phyloP scores from a whole-genome alignment of 2,329 filamentous ascomycete genomes.

The Xylaria sp. region DNA sequence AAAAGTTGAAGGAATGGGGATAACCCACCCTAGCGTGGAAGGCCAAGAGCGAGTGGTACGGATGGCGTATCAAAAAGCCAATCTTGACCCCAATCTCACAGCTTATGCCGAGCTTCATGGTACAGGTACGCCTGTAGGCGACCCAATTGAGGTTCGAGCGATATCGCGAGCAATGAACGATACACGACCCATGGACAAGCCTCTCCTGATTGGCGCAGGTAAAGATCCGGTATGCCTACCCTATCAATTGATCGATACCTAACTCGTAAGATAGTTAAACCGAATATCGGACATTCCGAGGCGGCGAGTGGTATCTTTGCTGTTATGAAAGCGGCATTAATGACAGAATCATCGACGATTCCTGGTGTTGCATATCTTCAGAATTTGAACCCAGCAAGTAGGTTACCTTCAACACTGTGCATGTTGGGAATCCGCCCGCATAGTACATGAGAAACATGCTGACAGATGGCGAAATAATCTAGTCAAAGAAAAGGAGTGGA shows the following conservation, averaged over 20 bases:
- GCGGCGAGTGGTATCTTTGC: conserved; percentile 43
- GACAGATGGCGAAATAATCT: not conserved
- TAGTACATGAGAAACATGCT: not conserved
- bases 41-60: conserved; percentile 42
- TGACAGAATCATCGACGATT: conserved; percentile 38
- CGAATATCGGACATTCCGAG: conserved; percentile 46
- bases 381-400: conserved; percentile 42
- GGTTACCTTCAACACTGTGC: conserved; percentile 14
- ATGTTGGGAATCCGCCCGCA: too few relatives aligned
- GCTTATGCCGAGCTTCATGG: conserved; percentile 45
- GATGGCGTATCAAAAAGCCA: conserved; percentile 40
- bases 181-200: conserved; percentile 23
- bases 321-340: conserved; percentile 41
- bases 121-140: conserved; percentile 36
- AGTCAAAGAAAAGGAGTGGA: conserved; percentile 43
- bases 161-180: conserved; percentile 36
- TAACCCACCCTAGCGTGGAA: conserved; percentile 46
- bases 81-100: conserved; percentile 42
- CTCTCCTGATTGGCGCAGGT: conserved; percentile 36
- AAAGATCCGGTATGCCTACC: not conserved
- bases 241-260: not conserved
- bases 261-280: conserved; percentile 33
- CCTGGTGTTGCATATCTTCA: conserved; percentile 37
- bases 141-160: conserved; percentile 36
- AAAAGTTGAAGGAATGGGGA: conserved; percentile 46